These are phyloP conservation scores for Xylariaceae sp. DNA, from an alignment of 2,329 filamentous ascomycete species.

Conservation along the genomic window DNA sequence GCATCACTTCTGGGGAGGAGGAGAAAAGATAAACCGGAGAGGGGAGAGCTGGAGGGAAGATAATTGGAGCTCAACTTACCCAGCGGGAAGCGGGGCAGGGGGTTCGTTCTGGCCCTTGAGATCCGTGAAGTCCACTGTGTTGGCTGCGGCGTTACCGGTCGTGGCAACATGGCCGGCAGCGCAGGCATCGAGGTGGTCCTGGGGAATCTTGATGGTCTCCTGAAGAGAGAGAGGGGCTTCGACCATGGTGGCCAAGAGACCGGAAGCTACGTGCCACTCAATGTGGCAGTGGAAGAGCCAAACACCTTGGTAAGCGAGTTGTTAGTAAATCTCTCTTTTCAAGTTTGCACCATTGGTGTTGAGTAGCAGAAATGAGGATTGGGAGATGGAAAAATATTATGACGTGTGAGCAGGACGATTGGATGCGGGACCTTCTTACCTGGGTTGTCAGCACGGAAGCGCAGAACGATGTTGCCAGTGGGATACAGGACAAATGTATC, in stretches of 20 bases:
- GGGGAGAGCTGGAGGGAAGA: background rate
- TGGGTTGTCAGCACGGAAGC: slow-evolving; percentile 64
- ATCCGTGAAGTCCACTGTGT: slow-evolving; percentile 59
- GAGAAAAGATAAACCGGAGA: too few relatives aligned
- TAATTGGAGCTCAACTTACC: slow-evolving; percentile 38
- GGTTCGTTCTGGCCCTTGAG: slow-evolving; percentile 55
- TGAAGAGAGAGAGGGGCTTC: slow-evolving; percentile 61
- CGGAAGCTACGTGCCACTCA: slow-evolving; percentile 67
- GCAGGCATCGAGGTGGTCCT: slow-evolving; percentile 55
- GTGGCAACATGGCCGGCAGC: slow-evolving; percentile 44
- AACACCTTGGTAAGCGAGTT: slow-evolving; percentile 37
- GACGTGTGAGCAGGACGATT: too few relatives aligned
- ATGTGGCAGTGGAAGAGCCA: slow-evolving; percentile 79
- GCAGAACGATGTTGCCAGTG: slow-evolving; percentile 61
- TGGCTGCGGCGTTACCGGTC: slow-evolving; percentile 69
- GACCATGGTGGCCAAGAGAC: slow-evolving; percentile 60
- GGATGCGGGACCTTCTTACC: slow-evolving; percentile 33
- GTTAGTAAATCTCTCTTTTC: background rate
- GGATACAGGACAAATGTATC: slow-evolving; percentile 64
- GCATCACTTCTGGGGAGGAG: background rate
- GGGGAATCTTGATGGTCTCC: slow-evolving; percentile 53
- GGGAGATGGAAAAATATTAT: too few relatives aligned
- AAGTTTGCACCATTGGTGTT: background rate
- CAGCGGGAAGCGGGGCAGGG: slow-evolving; percentile 54
- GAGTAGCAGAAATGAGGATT: background rate